Evolutionary conservation across 2,329 filamentous ascomycete species (phyloP).

Genomic region (Colletotrichum cuscutae): DNA sequence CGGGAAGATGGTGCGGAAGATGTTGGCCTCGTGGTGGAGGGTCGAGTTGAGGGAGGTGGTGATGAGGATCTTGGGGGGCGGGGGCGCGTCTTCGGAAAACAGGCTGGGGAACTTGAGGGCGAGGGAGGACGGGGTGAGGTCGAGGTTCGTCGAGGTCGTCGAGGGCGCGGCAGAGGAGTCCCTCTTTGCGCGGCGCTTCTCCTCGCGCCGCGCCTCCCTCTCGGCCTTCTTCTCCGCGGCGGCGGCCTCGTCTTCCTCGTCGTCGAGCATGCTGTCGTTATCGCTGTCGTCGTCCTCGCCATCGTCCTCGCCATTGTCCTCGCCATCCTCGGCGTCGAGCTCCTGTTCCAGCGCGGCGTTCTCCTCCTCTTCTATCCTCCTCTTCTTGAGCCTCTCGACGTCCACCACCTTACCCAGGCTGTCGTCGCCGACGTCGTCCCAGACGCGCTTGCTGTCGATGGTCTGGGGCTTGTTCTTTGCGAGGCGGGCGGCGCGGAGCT

Average conservation of each 20-base stretch:
- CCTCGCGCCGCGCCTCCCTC: conserved; percentile 39
- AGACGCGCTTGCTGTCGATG: conserved; percentile 88
- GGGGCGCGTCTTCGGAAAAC: conserved; percentile 68
- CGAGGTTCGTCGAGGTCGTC: conserved; percentile 71
- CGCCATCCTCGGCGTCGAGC: conserved; percentile 48
- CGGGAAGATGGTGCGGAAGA: conserved; percentile 85
- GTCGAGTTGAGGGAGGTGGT: conserved; percentile 92
- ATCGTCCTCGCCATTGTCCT: conserved; percentile 49
- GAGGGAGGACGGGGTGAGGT: conserved; percentile 69
- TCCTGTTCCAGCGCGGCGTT: conserved; percentile 49
- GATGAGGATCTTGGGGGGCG: conserved; percentile 85
- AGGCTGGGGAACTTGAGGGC: conserved; percentile 71
- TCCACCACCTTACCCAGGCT: conserved; percentile 66
- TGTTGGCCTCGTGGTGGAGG: conserved; percentile 83
- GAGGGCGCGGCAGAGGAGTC: conserved; percentile 66
- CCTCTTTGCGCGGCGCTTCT: conserved; percentile 49
- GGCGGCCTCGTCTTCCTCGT: conserved; percentile 65
- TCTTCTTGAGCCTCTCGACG: conserved; percentile 67
- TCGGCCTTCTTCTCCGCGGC: conserved; percentile 55
- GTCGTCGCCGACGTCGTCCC: conserved; percentile 80
- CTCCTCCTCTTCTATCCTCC: conserved; percentile 64
- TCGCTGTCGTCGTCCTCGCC: conserved; percentile 66
- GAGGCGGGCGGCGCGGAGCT: conserved; percentile 77
- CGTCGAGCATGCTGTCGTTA: conserved; percentile 81
- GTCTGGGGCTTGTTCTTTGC: conserved; percentile 83